A percentile compares a stretch with the other conserved stretches of the same genome.
phyloP scores from a whole-genome alignment of 768 basidiomycete species.

The Rubroboletus satanas region DNA sequence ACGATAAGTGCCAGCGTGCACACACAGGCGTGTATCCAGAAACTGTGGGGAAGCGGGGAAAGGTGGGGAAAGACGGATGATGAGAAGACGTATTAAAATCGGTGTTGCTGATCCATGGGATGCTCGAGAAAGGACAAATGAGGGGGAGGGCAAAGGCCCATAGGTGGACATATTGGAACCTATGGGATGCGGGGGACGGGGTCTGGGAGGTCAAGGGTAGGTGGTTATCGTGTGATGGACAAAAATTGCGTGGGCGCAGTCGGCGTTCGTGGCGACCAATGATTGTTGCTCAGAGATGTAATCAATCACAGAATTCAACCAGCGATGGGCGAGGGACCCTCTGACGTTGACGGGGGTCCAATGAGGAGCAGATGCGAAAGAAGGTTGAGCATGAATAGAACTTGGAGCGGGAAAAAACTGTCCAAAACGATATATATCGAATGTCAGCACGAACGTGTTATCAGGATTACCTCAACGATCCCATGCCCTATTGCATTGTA shows the following conservation, averaged over 20 bases:
- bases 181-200: neutral
- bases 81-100: constrained; percentile 4
- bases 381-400: constrained; percentile 1
- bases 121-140: constrained; percentile 4
- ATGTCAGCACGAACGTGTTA: constrained; percentile 7
- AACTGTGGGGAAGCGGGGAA: constrained; percentile 27
- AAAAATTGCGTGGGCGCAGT: neutral
- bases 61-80: constrained; percentile 11
- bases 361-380: neutral
- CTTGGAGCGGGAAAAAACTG: constrained; percentile 12
- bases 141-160: neutral
- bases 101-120: neutral
- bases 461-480: constrained; percentile 16
- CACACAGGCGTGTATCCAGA: neutral
- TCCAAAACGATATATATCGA: constrained; percentile 5
- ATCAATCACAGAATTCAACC: neutral
- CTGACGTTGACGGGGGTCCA: neutral
- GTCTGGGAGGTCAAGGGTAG: neutral
- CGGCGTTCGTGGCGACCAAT: neutral
- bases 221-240: neutral
- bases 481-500: neutral
- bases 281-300: neutral
- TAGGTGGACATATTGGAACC: neutral
- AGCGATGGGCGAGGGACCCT: neutral
- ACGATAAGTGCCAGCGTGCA: neutral